Percentiles rank a stretch among this genome's conserved stretches.
These are phyloP conservation scores for Blastobotrys arbuscula DNA, from an alignment of 1,139 yeast genomes.

Conservation along the genomic window DNA sequence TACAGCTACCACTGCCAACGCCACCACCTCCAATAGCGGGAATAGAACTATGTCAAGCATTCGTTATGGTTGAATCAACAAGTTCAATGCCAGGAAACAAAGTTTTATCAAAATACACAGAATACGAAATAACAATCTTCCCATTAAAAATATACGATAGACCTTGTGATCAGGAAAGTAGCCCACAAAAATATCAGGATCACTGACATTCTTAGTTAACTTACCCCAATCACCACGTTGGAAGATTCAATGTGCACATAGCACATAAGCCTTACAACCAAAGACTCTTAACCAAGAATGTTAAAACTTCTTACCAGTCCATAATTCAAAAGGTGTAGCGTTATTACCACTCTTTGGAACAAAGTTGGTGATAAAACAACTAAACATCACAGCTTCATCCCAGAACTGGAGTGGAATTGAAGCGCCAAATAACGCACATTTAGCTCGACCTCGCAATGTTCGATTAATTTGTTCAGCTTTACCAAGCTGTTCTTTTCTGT, in stretches of 20 bases:
- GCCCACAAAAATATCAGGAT: background rate
- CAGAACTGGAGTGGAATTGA: background rate
- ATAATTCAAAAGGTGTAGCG: background rate
- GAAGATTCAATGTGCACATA: background rate
- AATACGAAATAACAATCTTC: background rate
- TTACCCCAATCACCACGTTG: background rate
- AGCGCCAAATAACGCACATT: background rate
- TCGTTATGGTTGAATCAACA: background rate
- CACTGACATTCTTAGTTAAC: background rate
- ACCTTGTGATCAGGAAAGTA: no score
- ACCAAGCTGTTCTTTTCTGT: background rate
- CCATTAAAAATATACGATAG: conserved; percentile 2
- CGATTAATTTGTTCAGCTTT: conserved; percentile 8
- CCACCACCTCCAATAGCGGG: background rate
- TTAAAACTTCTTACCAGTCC: background rate
- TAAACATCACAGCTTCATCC: background rate
- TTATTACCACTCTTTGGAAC: background rate
- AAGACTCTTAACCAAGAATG: background rate
- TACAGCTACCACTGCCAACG: background rate
- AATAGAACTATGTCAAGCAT: background rate
- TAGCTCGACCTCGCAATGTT: conserved; percentile 1
- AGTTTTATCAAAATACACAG: conserved; percentile 4
- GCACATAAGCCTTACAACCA: conserved; percentile 3
- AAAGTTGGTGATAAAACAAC: background rate
- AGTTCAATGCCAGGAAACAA: background rate